Percentiles rank a stretch among this genome's conserved stretches.
These are phyloP conservation scores for Saccharomyces hybrid DNA, from an alignment of 1,139 yeast genomes.

Conservation along the genomic window DNA sequence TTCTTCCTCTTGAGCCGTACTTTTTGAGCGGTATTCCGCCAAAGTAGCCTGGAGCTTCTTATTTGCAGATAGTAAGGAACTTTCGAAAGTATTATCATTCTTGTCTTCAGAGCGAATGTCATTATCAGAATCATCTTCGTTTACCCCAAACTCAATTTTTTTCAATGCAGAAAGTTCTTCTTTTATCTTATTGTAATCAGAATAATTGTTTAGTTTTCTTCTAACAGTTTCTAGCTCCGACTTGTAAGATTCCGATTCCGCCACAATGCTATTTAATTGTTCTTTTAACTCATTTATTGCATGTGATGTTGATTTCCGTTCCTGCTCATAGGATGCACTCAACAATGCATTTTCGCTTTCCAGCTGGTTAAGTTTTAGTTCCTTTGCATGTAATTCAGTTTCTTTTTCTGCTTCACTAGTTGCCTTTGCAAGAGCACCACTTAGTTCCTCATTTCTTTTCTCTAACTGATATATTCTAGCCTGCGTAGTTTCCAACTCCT, in stretches of 20 bases:
- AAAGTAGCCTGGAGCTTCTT: conserved; percentile 38
- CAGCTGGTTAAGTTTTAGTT: conserved; percentile 44
- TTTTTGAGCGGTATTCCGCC: conserved; percentile 31
- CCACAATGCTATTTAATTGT: conserved; percentile 35
- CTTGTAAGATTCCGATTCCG: conserved; percentile 43
- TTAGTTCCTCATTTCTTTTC: conserved; percentile 65
- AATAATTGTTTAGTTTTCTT: conserved; percentile 38
- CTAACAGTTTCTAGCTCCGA: conserved; percentile 48
- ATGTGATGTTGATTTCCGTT: conserved; percentile 30
- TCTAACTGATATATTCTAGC: conserved; percentile 65
- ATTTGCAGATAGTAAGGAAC: conserved; percentile 35
- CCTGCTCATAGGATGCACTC: conserved; percentile 56
- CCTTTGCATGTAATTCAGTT: conserved; percentile 31
- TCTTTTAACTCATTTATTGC: conserved; percentile 32
- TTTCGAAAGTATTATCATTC: conserved; percentile 32
- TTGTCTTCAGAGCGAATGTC: conserved; percentile 22
- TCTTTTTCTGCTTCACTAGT: conserved; percentile 31
- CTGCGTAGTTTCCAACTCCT: conserved; percentile 71
- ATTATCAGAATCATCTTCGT: conserved; percentile 34
- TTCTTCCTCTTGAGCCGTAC: conserved; percentile 23
- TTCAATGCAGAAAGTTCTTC: conserved; percentile 65
- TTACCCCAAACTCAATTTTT: conserved; percentile 61
- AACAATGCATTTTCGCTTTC: conserved; percentile 62
- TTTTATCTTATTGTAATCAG: conserved; percentile 72
- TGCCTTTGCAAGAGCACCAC: conserved; percentile 51